Evolutionary conservation across 2,329 filamentous ascomycete genomes (phyloP), one percentile per base, ranked within the genome.

Genomic region (Colletotrichum filicis): DNA sequence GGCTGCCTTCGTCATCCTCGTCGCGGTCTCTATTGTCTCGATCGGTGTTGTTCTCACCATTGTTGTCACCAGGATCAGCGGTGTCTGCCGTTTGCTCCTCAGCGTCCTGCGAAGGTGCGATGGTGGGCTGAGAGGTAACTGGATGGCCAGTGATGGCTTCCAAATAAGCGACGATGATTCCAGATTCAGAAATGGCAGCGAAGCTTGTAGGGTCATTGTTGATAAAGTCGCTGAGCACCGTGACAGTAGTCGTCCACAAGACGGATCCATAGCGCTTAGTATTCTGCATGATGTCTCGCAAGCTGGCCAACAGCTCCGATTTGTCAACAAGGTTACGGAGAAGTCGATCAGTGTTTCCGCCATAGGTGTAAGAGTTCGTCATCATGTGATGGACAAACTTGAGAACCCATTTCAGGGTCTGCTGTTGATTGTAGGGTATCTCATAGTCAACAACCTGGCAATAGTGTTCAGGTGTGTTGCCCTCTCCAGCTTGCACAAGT

Each of bases 151-250:
- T 97, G 66, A 98, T 90, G 4, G 95, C 92, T 81, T 96, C 92
- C 16, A 99, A 87, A 71, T 98, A 93, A 64, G 92, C 94, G 80
- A 93, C 93, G 78, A 97, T 95, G 77, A 99, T 89, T 26, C 95
- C 95, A 63, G 97, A 96, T 83, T 99, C 97, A 16, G 94, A 95
- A 76, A 99, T 97, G 28, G 98, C 95, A 32, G 95, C 93, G 81
- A 98, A 99, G 82, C 97, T 99, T 0, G 97, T 99, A 0, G 97
- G 97, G 79, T 99, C 97, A 79, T 98, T 98, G 83, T 99, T 97
- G 78, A 99, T 97, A 82, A 99, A 99, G 77, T 95, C 96, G 79
- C 94, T 97, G 63, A 99, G 86, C 69, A 98, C 96, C 67, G 93
- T 95, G 74, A 98, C 94, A 7, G 95, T 93, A 80, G 95, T 95